Conservation (phyloP, 345 rosid species). For the Gynandropsis gynandra region DNA sequence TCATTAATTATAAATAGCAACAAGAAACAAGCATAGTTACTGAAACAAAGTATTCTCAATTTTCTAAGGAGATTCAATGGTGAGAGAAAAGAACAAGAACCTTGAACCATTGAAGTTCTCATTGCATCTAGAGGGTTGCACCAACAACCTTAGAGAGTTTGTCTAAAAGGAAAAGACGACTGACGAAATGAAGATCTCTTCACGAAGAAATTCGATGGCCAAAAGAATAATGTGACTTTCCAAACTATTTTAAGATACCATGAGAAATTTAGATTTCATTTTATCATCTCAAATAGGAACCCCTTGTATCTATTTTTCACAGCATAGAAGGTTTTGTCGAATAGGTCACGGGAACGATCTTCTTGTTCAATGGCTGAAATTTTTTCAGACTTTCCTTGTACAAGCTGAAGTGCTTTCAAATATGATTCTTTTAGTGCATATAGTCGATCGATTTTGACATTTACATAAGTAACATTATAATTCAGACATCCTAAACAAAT, state of each 20-base stretch:
- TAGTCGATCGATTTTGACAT: not conserved
- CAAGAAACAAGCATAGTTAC: too few relatives aligned
- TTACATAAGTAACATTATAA: too few relatives aligned
- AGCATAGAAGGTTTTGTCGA: not conserved
- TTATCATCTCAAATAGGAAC: not conserved
- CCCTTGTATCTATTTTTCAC: not conserved
- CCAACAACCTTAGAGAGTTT: constrained; percentile 17
- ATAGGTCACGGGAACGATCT: not conserved
- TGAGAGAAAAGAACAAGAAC: not conserved
- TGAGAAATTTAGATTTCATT: not conserved
- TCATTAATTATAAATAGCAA: too few relatives aligned
- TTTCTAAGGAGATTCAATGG: too few relatives aligned
- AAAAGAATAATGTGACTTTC: not conserved
- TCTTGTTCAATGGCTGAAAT: not conserved
- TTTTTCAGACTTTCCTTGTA: not conserved
- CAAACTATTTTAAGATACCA: not conserved
- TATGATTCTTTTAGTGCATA: not conserved
- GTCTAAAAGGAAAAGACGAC: constrained; percentile 1
- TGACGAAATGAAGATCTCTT: constrained; percentile 17
- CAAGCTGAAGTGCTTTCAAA: not conserved
- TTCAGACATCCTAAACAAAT: too few relatives aligned
- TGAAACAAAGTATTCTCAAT: too few relatives aligned
- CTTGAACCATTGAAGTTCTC: constrained; percentile 26
- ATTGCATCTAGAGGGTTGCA: constrained; percentile 24
- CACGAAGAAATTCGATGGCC: not conserved